Evolutionary conservation across 148 eudicot genomes (phyloP).

Genomic region (Amaranthus cruentus): DNA sequence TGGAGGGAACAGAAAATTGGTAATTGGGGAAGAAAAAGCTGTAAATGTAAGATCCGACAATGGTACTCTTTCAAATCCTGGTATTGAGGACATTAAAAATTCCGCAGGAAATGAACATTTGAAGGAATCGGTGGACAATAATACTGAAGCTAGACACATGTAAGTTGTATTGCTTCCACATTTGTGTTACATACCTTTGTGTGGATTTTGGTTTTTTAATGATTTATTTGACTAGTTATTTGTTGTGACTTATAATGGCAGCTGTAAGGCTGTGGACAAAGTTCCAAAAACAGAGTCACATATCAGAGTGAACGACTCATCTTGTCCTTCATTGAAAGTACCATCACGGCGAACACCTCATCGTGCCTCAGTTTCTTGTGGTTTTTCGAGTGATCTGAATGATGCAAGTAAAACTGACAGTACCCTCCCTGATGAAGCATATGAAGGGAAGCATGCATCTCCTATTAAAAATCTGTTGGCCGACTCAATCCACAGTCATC

Average conservation of each 20-base stretch:
- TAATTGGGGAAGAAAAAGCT: slow-evolving; percentile 25
- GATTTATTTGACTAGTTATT: slow-evolving; percentile 12
- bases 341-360: slow-evolving; percentile 29
- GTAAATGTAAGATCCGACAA: slow-evolving; percentile 21
- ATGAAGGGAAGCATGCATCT: slow-evolving; percentile 32
- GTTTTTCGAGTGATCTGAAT: slow-evolving; percentile 31
- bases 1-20: slow-evolving; percentile 22
- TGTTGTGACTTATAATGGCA: slow-evolving; percentile 17
- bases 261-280: slow-evolving; percentile 42
- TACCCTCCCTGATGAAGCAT: slow-evolving; percentile 34
- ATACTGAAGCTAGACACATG: slow-evolving; percentile 35
- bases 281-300: slow-evolving; percentile 22
- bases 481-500: slow-evolving; percentile 27
- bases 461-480: slow-evolving; percentile 31
- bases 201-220: not conserved
- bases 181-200: not conserved
- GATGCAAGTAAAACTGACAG: not conserved
- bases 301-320: slow-evolving; percentile 18
- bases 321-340: slow-evolving; percentile 26
- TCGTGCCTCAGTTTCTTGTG: slow-evolving; percentile 40
- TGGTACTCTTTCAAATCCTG: slow-evolving; percentile 14
- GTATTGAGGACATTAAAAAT: slow-evolving; percentile 22
- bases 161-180: slow-evolving; percentile 30
- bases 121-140: slow-evolving; percentile 24
- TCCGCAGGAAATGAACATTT: slow-evolving; percentile 20